Evolutionary conservation across 441 rosid genomes (phyloP).

Genomic region (Pelargonium cotyledonis): DNA sequence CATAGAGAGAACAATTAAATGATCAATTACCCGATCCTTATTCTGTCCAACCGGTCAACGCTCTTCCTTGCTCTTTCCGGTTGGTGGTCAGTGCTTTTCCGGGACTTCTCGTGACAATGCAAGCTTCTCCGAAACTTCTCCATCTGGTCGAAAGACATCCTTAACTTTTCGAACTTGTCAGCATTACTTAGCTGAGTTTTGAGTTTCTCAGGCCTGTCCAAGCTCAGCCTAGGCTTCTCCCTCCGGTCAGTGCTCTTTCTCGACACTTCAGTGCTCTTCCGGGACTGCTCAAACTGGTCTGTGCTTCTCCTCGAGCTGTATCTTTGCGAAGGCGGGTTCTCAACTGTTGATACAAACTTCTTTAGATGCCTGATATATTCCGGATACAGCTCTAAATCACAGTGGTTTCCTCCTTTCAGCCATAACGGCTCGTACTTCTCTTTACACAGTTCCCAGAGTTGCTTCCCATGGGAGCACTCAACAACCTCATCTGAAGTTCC

Average conservation of each 20-base stretch:
- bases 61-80: slow-evolving; percentile 75
- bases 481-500: slow-evolving; percentile 98
- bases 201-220: slow-evolving; percentile 64
- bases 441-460: slow-evolving; percentile 84
- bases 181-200: slow-evolving; percentile 41
- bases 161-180: slow-evolving; percentile 62
- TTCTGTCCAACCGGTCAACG: slow-evolving; percentile 87
- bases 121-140: slow-evolving; percentile 81
- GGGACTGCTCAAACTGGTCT: slow-evolving; percentile 56
- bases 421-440: slow-evolving; percentile 91
- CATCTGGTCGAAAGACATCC: slow-evolving; percentile 64
- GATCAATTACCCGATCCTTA: slow-evolving; percentile 44
- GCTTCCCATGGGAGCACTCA: slow-evolving; percentile 93
- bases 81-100: slow-evolving; percentile 76
- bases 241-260: slow-evolving; percentile 79
- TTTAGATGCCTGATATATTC: slow-evolving; percentile 82
- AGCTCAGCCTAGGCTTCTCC: slow-evolving; percentile 83
- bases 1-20: slow-evolving; percentile 21
- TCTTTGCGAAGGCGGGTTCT: slow-evolving; percentile 76
- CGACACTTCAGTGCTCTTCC: slow-evolving; percentile 36
- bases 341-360: slow-evolving; percentile 78
- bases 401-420: slow-evolving; percentile 91
- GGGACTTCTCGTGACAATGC: slow-evolving; percentile 77
- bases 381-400: slow-evolving; percentile 81
- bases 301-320: slow-evolving; percentile 61